Evolutionary conservation across 2,329 filamentous ascomycete genomes (phyloP).

Genomic region (Fusarium mexicanum): DNA sequence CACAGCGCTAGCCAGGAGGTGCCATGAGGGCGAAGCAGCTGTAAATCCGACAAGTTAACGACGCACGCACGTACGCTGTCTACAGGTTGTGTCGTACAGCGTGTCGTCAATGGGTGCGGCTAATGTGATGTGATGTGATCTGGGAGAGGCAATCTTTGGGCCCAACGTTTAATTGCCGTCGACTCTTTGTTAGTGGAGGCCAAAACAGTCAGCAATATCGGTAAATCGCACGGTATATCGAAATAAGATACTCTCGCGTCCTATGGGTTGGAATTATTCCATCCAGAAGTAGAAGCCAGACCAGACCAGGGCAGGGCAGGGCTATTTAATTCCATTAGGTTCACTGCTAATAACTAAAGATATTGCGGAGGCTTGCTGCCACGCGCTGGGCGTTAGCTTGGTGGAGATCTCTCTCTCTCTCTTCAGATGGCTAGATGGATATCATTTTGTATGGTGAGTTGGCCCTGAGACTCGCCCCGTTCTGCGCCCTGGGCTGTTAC

Average conservation of each 20-base stretch:
- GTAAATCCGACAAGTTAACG: conserved; percentile 16
- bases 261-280: conserved; percentile 14
- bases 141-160: conserved; percentile 13
- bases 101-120: conserved; percentile 9
- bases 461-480: conserved; percentile 17
- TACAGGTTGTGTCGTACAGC: conserved; percentile 1
- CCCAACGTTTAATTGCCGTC: not conserved
- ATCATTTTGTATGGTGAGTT: not conserved
- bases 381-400: conserved; percentile 25
- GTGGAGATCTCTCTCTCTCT: conserved; percentile 14
- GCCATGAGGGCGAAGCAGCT: conserved; percentile 4
- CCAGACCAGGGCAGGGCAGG: conserved; percentile 19
- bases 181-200: not conserved
- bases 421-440: not conserved
- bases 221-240: conserved; percentile 29
- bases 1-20: conserved; percentile 35
- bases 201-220: conserved; percentile 15
- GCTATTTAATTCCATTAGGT: conserved; percentile 22
- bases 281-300: conserved; percentile 4
- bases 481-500: conserved; percentile 15
- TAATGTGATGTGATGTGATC: conserved; percentile 25
- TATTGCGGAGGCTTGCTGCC: conserved; percentile 29
- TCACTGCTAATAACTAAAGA: not conserved
- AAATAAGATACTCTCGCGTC: conserved; percentile 10
- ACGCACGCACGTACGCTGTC: not conserved